Conservation (phyloP, 495 filamentous ascomycete genomes). For the Cetradonia linearis region DNA sequence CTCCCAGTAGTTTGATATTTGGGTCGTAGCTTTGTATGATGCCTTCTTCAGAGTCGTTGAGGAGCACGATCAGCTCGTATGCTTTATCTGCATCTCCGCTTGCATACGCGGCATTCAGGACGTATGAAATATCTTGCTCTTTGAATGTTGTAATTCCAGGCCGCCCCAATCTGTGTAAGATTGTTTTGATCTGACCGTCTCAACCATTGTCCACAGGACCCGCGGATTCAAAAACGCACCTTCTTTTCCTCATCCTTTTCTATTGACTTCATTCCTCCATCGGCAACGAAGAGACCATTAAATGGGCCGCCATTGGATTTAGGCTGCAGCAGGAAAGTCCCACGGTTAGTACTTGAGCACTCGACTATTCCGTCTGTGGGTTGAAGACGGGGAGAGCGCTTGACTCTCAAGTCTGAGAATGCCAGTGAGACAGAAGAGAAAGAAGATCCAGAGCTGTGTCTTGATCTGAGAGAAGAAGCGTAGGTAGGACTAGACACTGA, state of each 20-base stretch:
- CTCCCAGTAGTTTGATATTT: conserved; percentile 63
- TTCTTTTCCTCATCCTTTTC: conserved; percentile 47
- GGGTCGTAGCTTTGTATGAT: conserved; percentile 65
- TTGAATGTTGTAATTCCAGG: conserved; percentile 44
- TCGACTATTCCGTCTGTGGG: conserved; percentile 21
- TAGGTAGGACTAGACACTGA: not conserved
- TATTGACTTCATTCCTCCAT: conserved; percentile 39
- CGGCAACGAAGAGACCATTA: conserved; percentile 45
- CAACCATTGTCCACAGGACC: not conserved
- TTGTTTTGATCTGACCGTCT: conserved; percentile 42
- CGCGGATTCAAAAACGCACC: conserved; percentile 19
- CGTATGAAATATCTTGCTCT: conserved; percentile 59
- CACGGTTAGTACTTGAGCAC: conserved; percentile 31
- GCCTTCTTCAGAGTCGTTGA: conserved; percentile 71
- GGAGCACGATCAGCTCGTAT: conserved; percentile 60
- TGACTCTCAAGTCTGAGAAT: conserved; percentile 24
- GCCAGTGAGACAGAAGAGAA: conserved; percentile 26
- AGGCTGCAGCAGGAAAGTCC: conserved; percentile 31
- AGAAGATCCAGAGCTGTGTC: conserved; percentile 21
- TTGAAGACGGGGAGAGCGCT: conserved; percentile 25
- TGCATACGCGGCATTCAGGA: conserved; percentile 52
- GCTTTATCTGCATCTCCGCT: conserved; percentile 64
- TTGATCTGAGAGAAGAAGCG: conserved; percentile 14
- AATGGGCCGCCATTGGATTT: conserved; percentile 34
- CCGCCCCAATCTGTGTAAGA: conserved; percentile 42